phyloP scores from a whole-genome alignment of 805 yeast species.

The Starmerella bombi region DNA sequence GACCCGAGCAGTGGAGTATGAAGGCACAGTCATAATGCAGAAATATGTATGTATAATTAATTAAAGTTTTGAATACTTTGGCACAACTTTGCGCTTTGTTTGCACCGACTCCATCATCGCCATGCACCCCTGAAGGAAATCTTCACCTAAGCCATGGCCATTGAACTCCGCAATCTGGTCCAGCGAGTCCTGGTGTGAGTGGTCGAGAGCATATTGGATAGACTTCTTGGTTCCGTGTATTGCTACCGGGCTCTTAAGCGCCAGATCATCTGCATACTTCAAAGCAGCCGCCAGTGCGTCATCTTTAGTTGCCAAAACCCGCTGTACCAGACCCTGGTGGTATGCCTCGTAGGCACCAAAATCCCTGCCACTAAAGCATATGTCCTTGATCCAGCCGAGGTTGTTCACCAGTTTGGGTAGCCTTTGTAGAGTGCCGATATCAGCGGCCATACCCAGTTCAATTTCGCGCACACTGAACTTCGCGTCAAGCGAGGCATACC shows the following conservation, averaged over 20 bases:
- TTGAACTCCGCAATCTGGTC: slow-evolving; percentile 43
- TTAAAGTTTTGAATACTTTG: slow-evolving; percentile 6
- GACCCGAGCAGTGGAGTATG: slow-evolving; percentile 71
- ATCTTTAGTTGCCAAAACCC: slow-evolving; percentile 34
- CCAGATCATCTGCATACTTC: slow-evolving; percentile 38
- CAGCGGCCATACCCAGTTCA: slow-evolving; percentile 62
- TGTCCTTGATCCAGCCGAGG: slow-evolving; percentile 43
- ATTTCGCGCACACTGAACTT: slow-evolving; percentile 53
- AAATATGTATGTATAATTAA: no score
- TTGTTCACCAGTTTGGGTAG: slow-evolving; percentile 42
- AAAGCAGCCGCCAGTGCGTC: slow-evolving; percentile 40
- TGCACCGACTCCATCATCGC: slow-evolving; percentile 12
- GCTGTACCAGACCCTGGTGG: slow-evolving; percentile 40
- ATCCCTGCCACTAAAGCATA: slow-evolving; percentile 47
- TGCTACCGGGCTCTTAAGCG: slow-evolving; percentile 42
- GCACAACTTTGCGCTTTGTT: slow-evolving; percentile 11
- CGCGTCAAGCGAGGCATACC: slow-evolving; percentile 42
- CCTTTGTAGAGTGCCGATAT: slow-evolving; percentile 65
- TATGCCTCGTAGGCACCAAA: slow-evolving; percentile 45
- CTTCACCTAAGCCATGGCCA: slow-evolving; percentile 28
- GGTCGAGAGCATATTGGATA: slow-evolving; percentile 35
- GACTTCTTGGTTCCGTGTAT: slow-evolving; percentile 49
- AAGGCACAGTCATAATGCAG: no score
- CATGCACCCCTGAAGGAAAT: slow-evolving; percentile 25
- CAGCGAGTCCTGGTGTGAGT: slow-evolving; percentile 36